Percentiles rank a stretch among this genome's conserved stretches.
phyloP scores from a whole-genome alignment of 1,139 yeast species.

The Tardiomyces digboiensis region DNA sequence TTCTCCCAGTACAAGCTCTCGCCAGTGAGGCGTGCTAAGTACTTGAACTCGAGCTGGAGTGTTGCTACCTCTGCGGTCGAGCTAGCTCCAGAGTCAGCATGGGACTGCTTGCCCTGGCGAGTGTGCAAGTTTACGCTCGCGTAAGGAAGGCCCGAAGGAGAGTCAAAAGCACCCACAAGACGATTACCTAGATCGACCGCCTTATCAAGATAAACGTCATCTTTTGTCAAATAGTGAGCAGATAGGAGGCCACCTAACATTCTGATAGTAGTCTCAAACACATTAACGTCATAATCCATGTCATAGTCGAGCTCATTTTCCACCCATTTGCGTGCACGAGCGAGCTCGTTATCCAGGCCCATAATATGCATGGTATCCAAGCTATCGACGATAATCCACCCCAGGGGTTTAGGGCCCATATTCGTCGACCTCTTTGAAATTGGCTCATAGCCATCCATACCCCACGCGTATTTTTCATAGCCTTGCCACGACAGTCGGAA shows the following conservation, averaged over 20 bases:
- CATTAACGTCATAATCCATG: constrained; percentile 68
- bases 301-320: constrained; percentile 45
- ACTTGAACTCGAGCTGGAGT: constrained; percentile 81
- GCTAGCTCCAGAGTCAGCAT: constrained; percentile 59
- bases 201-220: constrained; percentile 62
- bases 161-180: constrained; percentile 53
- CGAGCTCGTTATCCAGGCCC: constrained; percentile 62
- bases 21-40: constrained; percentile 71
- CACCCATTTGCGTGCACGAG: constrained; percentile 68
- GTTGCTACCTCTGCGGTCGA: constrained; percentile 92
- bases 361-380: constrained; percentile 77
- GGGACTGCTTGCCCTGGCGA: constrained; percentile 51
- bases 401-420: constrained; percentile 78
- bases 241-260: constrained; percentile 90
- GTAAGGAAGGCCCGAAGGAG: constrained; percentile 62
- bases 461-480: constrained; percentile 77
- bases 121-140: constrained; percentile 66
- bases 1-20: constrained; percentile 69
- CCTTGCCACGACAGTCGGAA: constrained; percentile 76
- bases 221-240: constrained; percentile 64
- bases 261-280: constrained; percentile 88
- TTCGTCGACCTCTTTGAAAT: constrained; percentile 52
- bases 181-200: constrained; percentile 61
- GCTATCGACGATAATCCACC: constrained; percentile 93
- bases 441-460: constrained; percentile 61